Percentiles rank a stretch among this genome's conserved stretches.
These are phyloP conservation scores for Aspergillus aculeatus DNA, from an alignment of 2,329 filamentous ascomycete genomes.

Conservation along the genomic window DNA sequence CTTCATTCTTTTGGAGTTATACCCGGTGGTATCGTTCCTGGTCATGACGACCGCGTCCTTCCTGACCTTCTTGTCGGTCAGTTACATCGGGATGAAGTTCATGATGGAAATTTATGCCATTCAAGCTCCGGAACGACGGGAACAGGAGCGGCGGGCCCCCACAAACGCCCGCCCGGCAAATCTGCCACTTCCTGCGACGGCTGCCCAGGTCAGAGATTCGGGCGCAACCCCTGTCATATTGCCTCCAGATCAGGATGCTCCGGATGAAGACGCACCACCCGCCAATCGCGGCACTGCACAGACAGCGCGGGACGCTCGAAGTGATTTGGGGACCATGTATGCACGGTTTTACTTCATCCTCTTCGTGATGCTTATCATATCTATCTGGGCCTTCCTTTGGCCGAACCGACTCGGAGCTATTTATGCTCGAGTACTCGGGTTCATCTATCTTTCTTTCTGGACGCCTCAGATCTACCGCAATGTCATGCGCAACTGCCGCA, in stretches of 20 bases:
- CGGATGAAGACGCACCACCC: conserved; percentile 35
- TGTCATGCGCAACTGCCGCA: conserved; percentile 82
- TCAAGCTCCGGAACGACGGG: conserved; percentile 49
- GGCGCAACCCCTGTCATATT: conserved; percentile 58
- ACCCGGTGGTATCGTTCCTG: conserved; percentile 55
- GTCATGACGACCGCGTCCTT: conserved; percentile 58
- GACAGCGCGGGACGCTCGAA: conserved; percentile 36
- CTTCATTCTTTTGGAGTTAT: conserved; percentile 56
- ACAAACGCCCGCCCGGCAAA: conserved; percentile 33
- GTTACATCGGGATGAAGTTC: conserved; percentile 64
- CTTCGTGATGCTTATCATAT: conserved; percentile 57
- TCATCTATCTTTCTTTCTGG: conserved; percentile 88
- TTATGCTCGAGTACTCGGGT: conserved; percentile 63
- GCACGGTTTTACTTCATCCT: conserved; percentile 62
- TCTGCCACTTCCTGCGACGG: conserved; percentile 54
- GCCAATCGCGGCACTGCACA: conserved; percentile 35
- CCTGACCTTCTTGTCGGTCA: conserved; percentile 59
- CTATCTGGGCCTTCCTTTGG: conserved; percentile 59
- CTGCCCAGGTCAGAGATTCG: conserved; percentile 42
- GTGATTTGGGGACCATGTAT: conserved; percentile 59
- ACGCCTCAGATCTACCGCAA: conserved; percentile 89
- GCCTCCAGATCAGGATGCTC: conserved; percentile 58
- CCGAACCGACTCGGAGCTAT: conserved; percentile 52
- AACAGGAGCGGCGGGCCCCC: conserved; percentile 31
- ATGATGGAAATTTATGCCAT: conserved; percentile 67